Evolutionary conservation across 768 basidiomycete species (phyloP).

Genomic region (Lactifluus pinguis): DNA sequence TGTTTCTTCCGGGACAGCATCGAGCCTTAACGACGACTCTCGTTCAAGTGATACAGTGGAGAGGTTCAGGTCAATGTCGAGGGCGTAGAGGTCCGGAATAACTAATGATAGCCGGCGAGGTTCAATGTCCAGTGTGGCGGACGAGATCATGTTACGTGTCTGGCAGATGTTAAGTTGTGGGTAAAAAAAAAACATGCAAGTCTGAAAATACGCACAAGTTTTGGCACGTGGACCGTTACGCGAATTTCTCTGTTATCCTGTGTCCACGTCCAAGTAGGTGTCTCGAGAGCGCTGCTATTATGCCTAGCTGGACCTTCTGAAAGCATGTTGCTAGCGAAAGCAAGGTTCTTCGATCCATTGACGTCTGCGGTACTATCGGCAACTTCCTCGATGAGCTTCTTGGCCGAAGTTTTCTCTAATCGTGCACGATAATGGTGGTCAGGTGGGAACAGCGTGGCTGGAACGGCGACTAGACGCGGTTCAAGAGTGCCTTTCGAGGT

Average conservation of each 20-base stretch:
- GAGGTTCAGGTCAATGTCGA: slow-evolving; percentile 51
- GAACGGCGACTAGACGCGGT: slow-evolving; percentile 50
- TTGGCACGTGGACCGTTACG: slow-evolving; percentile 46
- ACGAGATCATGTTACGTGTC: slow-evolving; percentile 38
- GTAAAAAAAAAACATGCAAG: too few relatives aligned
- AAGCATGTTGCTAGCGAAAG: not conserved
- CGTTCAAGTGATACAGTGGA: slow-evolving; percentile 46
- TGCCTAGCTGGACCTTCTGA: not conserved
- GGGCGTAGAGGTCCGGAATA: slow-evolving; percentile 35
- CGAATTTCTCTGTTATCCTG: slow-evolving; percentile 35
- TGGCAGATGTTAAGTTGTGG: slow-evolving; percentile 21
- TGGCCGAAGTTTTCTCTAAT: slow-evolving; percentile 19
- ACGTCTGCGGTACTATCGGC: slow-evolving; percentile 21
- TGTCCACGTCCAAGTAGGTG: slow-evolving; percentile 47
- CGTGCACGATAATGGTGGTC: slow-evolving; percentile 20
- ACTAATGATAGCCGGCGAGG: slow-evolving; percentile 45
- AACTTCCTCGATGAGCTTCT: slow-evolving; percentile 43
- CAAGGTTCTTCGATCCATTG: slow-evolving; percentile 35
- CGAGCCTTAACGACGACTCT: slow-evolving; percentile 14
- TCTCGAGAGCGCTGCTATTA: slow-evolving; percentile 5
- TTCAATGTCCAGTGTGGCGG: slow-evolving; percentile 57
- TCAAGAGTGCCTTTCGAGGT: slow-evolving; percentile 60
- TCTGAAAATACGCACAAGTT: slow-evolving; percentile 39
- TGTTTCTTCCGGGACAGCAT: slow-evolving; percentile 17
- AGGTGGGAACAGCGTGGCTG: slow-evolving; percentile 32